These are phyloP conservation scores for Xylaria palmicola DNA, from an alignment of 495 filamentous ascomycete species.

Conservation along the genomic window DNA sequence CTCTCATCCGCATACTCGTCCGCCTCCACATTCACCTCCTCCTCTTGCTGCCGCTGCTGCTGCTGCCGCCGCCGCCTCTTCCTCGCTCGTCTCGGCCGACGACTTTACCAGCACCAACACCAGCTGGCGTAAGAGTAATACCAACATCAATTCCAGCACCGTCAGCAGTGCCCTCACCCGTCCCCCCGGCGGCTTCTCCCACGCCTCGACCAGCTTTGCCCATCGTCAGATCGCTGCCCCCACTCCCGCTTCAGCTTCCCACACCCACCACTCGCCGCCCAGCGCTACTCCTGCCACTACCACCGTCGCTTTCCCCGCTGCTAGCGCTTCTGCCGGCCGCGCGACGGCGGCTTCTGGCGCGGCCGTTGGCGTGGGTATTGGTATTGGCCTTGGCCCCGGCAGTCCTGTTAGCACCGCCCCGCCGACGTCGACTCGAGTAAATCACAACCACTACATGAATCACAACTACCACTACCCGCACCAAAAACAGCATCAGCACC, in stretches of 20 bases:
- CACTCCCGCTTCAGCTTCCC: conserved; percentile 26
- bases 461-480: background rate
- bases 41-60: background rate
- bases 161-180: conserved; percentile 24
- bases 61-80: background rate
- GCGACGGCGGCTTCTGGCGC: conserved; percentile 20
- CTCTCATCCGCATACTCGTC: background rate
- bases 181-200: conserved; percentile 34
- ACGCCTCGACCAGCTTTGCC: conserved; percentile 15
- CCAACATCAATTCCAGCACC: conserved; percentile 6
- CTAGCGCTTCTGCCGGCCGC: conserved; percentile 19
- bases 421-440: conserved; percentile 50
- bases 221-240: conserved; percentile 12
- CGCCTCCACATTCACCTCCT: background rate
- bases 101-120: no score
- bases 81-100: background rate
- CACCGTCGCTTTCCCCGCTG: conserved; percentile 13
- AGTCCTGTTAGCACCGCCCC: conserved; percentile 2
- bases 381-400: conserved; percentile 3
- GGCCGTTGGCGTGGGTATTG: conserved; percentile 23
- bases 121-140: no score
- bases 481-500: background rate
- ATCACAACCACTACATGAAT: background rate
- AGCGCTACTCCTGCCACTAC: conserved; percentile 4
- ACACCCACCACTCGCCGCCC: conserved; percentile 10